phyloP scores from a whole-genome alignment of 192 early-diverging fungal genomes.

The Coemansia sp. region DNA sequence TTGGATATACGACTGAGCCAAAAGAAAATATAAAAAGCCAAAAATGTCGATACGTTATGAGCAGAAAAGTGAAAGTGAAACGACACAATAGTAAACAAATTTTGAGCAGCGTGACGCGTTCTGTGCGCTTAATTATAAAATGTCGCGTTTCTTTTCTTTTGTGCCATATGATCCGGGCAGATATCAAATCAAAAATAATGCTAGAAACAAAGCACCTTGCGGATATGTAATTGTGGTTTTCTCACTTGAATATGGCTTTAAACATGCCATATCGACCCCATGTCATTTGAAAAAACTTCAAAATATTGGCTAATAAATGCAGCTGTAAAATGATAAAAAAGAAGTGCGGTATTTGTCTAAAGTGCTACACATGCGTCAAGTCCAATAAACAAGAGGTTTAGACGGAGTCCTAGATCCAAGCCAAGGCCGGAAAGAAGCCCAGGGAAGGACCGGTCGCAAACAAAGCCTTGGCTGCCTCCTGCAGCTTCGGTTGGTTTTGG shows the following conservation, averaged over 20 bases:
- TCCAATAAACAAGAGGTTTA: constrained; percentile 39
- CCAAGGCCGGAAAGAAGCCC: constrained; percentile 35
- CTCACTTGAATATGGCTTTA: too few relatives aligned
- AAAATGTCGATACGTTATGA: background rate
- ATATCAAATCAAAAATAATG: too few relatives aligned
- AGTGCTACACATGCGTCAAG: constrained; percentile 46
- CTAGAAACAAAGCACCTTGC: too few relatives aligned
- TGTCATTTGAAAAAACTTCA: background rate
- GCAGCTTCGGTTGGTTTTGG: constrained; percentile 24
- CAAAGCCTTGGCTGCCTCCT: constrained; percentile 6
- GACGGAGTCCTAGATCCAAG: constrained; percentile 33
- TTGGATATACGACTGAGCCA: background rate
- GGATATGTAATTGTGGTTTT: too few relatives aligned
- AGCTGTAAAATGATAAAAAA: background rate
- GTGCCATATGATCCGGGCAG: too few relatives aligned
- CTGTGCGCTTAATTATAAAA: too few relatives aligned
- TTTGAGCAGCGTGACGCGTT: too few relatives aligned
- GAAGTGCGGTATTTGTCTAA: background rate
- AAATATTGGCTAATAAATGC: too few relatives aligned
- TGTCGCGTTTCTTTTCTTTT: too few relatives aligned
- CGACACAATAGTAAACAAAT: background rate
- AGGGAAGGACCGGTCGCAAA: constrained; percentile 35
- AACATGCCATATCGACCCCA: background rate
- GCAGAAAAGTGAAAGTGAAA: background rate
- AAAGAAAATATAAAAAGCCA: background rate